A percentile compares a stretch with the other conserved stretches of the same genome.
These are phyloP conservation scores for Austroboletus rostrupii DNA, from an alignment of 1,284 basidiomycete genomes.

Conservation along the genomic window DNA sequence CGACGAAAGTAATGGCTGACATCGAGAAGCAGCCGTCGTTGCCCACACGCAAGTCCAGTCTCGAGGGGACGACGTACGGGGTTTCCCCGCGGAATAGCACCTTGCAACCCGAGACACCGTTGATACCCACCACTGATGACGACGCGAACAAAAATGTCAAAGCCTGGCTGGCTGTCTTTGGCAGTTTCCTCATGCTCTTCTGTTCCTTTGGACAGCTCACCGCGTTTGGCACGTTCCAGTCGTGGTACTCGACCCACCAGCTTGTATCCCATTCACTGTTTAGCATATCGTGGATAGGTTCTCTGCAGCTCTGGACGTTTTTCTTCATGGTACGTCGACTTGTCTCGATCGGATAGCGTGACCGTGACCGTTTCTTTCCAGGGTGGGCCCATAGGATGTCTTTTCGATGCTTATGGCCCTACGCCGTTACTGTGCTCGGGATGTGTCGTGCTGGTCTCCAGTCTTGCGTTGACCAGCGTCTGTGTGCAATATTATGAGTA, in stretches of 20 bases:
- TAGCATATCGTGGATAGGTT: slow-evolving; percentile 47
- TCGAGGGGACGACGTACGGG: slow-evolving; percentile 19
- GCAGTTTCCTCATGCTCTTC: slow-evolving; percentile 33
- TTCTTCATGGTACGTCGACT: slow-evolving; percentile 39
- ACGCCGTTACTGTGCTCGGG: slow-evolving; percentile 43
- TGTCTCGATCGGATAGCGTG: slow-evolving; percentile 2
- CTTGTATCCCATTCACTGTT: slow-evolving; percentile 32
- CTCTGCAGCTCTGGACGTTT: slow-evolving; percentile 43
- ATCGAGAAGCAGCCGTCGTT: slow-evolving; percentile 26
- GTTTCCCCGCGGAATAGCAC: slow-evolving; percentile 25
- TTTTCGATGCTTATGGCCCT: slow-evolving; percentile 52
- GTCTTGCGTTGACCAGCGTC: slow-evolving; percentile 52
- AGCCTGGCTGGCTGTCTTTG: slow-evolving; percentile 29
- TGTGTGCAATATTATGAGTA: slow-evolving; percentile 56
- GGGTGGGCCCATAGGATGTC: slow-evolving; percentile 48
- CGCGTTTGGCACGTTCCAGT: slow-evolving; percentile 37
- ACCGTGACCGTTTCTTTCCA: slow-evolving; percentile 21
- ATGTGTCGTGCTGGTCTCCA: slow-evolving; percentile 38
- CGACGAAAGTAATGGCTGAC: slow-evolving; percentile 23
- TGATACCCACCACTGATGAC: slow-evolving; percentile 12
- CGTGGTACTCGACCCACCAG: slow-evolving; percentile 41
- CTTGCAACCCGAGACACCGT: slow-evolving; percentile 18
- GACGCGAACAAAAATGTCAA: slow-evolving; percentile 1
- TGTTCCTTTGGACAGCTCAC: slow-evolving; percentile 32
- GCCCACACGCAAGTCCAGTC: slow-evolving; percentile 19